Conservation (phyloP, 1,139 yeast species). For the Yamadazyma aaseri region DNA sequence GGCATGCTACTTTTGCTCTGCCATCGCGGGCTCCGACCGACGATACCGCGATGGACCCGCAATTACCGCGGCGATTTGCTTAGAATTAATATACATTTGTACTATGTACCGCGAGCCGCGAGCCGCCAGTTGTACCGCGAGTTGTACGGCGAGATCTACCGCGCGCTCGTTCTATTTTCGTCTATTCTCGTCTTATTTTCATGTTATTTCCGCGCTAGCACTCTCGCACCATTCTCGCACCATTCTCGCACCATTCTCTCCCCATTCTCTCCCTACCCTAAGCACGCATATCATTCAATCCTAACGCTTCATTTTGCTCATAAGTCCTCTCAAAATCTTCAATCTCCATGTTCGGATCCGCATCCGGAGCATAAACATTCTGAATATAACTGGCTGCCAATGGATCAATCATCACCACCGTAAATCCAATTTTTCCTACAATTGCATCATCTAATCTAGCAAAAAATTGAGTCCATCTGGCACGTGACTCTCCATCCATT, state of each 20-base stretch:
- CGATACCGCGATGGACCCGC: too few relatives aligned
- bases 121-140: too few relatives aligned
- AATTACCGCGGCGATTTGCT: too few relatives aligned
- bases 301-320: constrained; percentile 89
- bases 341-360: constrained; percentile 90
- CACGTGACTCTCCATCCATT: constrained; percentile 75
- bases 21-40: too few relatives aligned
- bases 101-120: too few relatives aligned
- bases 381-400: constrained; percentile 93
- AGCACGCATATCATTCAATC: constrained; percentile 73
- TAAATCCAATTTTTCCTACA: constrained; percentile 79
- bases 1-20: too few relatives aligned
- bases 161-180: too few relatives aligned
- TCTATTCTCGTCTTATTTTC: too few relatives aligned
- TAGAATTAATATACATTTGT: too few relatives aligned
- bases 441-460: constrained; percentile 75
- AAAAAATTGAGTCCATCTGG: constrained; percentile 81
- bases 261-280: constrained; percentile 34
- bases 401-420: constrained; percentile 90
- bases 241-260: constrained; percentile 14
- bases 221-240: too few relatives aligned
- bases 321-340: constrained; percentile 88
- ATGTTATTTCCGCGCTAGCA: too few relatives aligned
- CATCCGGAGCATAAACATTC: constrained; percentile 96
- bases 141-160: too few relatives aligned